Base-by-base conservation (phyloP, 2,329 filamentous ascomycete genomes). In the Lecanoromycetidae sp. region DNA sequence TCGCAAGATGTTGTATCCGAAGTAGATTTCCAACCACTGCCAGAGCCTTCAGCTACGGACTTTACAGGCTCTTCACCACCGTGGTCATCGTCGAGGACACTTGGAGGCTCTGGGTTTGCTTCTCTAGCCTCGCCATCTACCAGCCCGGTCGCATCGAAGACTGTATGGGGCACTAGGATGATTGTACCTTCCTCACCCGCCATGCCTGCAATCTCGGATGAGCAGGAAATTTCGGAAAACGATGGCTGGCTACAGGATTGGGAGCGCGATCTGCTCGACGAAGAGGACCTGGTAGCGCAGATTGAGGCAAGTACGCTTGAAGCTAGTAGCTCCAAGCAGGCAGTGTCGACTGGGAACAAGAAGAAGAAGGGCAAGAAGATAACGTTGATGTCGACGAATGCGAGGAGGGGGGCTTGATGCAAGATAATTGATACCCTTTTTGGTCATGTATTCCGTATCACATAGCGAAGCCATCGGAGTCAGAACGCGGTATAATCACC, bases 91-190 rank as follows among this genome's bases (percentile, higher is more conserved):
- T 63, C 63, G 13, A 61, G 65, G 38, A n/a, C 15, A 8, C 55
- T 51, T 9, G 54, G 57, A 23, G 60, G 59, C 1, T 68, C 69
- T 5, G 60, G 60, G 6, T 69, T 74, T 49, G 70, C 69, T 26
- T 65, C 67, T 12, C 66, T 94, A 19, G 83, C 84, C 0, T 82
- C 80, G 1, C 80, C 88, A 55, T 88, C 86, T 3, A 88, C 84
- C 1, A 93, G 84, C 52, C 87, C 88, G 0, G 80, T 78, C 5
- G 77, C 79, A 0, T 71, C 76, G 33, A 80, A 79, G 52, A 96
- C 90, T 0, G 86, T 96, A 0, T 96, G 90, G 90, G 90, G 90
- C n/a, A 96, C 90, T 0, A 72, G 76, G 3, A 78, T 75, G 0
- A 67, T 94, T 2, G 59, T 69, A 2, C 68, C 78, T 0, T 67